phyloP scores from a whole-genome alignment of 2,329 filamentous ascomycete genomes.

The Scedosporium dehoogii region DNA sequence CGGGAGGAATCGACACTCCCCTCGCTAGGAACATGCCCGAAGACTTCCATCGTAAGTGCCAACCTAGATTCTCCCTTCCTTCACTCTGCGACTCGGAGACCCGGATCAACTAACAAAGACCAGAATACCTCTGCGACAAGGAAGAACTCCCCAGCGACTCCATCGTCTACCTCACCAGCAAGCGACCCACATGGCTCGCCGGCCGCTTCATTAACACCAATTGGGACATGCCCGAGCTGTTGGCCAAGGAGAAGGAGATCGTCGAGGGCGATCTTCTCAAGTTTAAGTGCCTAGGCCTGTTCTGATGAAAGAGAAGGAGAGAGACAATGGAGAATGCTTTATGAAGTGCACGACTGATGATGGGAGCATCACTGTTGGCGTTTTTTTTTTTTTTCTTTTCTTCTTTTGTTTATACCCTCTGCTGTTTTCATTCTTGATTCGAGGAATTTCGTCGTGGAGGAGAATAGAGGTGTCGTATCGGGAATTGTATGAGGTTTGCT shows the following conservation, averaged over 20 bases:
- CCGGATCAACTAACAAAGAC: not conserved
- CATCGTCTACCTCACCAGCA: conserved; percentile 17
- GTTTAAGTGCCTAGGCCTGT: conserved; percentile 10
- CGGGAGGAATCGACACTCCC: conserved; percentile 27
- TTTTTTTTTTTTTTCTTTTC: not conserved
- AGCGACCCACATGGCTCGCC: conserved; percentile 25
- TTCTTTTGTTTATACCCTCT: too few relatives aligned
- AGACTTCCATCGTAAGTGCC: conserved; percentile 1
- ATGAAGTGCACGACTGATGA: too few relatives aligned
- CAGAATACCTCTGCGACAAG: conserved; percentile 2
- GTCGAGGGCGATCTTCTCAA: conserved; percentile 17
- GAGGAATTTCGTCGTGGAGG: too few relatives aligned
- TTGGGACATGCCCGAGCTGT: conserved; percentile 22
- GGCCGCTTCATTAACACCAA: conserved; percentile 18
- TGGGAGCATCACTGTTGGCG: not conserved
- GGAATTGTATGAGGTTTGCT: not conserved
- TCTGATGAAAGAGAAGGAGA: not conserved
- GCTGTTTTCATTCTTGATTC: too few relatives aligned
- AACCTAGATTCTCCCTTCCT: not conserved
- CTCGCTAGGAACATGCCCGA: conserved; percentile 7
- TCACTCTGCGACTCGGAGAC: not conserved
- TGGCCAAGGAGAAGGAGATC: conserved; percentile 19
- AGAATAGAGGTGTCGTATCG: not conserved
- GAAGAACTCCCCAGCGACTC: conserved; percentile 16
- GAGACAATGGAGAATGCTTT: too few relatives aligned